Evolutionary conservation across 768 basidiomycete genomes (phyloP), one percentile per base, ranked within the genome.

Genomic region (Plicaturopsis crispa): DNA sequence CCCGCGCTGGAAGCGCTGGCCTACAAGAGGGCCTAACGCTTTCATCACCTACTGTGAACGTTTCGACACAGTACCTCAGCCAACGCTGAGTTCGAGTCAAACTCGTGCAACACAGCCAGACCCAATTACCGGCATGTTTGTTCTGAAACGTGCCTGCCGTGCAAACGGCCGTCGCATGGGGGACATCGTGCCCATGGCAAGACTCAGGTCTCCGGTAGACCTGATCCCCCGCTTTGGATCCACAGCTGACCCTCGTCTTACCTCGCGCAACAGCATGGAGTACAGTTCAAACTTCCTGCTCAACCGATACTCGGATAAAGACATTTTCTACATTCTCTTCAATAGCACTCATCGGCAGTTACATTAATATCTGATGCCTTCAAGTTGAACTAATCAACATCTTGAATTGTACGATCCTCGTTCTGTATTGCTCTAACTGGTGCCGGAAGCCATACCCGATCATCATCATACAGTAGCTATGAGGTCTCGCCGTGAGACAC

Each of bases 221-320:
- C 34, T 63, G 3, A 42, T 54, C 2, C 53, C 61, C 5, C 39
- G 47, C 12, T 55, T 62, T 37, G 54, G 60, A 4, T 35, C 19
- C 0, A 47, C 43, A 23, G 59, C 54, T 4, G 46, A 56, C 38
- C 24, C 32, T 6, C 16, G 45, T 6, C 42, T 64, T 5, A 56
- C 51, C 0, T 42, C 41, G 4, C 22, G 35, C 28, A 63, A 45
- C 24, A 55, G 54, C 18, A 21, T 48, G 5, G 40, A 51, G n/a
- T 50, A 43, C 19, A 38, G 43, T 33, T 20, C 39, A 0, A 49
- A 54, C 13, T 59, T 55, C 23, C 55, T 48, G 21, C 37, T 65
- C 36, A 60, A 65, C 33, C 56, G 54, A 34, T 63, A 61, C 39
- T 59, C 53, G 32, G 45, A 46, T 18, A 65, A 63, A 39, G 56